These are phyloP conservation scores for Neurospora hispaniola DNA, from an alignment of 495 filamentous ascomycete genomes.

Conservation along the genomic window DNA sequence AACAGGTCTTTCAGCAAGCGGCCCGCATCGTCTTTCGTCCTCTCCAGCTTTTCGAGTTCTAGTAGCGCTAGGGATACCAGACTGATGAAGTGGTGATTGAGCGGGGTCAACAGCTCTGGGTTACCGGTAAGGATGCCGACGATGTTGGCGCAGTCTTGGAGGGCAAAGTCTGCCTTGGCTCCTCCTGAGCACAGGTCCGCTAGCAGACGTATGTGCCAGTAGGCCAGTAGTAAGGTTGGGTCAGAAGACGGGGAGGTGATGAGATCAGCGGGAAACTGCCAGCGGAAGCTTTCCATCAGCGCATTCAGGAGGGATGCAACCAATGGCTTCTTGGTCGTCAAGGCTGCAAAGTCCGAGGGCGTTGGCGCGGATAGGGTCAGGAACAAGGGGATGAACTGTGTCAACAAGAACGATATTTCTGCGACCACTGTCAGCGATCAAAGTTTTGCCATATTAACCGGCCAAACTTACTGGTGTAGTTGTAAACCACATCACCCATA, in stretches of 20 bases:
- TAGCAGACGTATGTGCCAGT: constrained; percentile 64
- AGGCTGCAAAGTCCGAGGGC: constrained; percentile 6
- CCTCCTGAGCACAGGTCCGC: constrained; percentile 44
- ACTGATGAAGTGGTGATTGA: constrained; percentile 64
- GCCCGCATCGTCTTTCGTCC: constrained; percentile 24
- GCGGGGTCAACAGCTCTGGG: constrained; percentile 46
- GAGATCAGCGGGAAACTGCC: constrained; percentile 28
- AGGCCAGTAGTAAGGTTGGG: constrained; percentile 53
- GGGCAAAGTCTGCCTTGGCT: constrained; percentile 32
- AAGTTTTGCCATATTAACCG: not conserved
- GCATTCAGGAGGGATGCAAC: constrained; percentile 17
- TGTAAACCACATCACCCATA: constrained; percentile 52
- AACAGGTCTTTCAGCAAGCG: constrained; percentile 24
- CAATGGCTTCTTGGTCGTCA: constrained; percentile 6
- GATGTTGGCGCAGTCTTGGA: constrained; percentile 51
- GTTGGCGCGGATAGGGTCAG: constrained; percentile 5
- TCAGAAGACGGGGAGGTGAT: constrained; percentile 23
- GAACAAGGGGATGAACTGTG: constrained; percentile 19
- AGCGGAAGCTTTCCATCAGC: constrained; percentile 35
- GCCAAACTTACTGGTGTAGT: constrained; percentile 56
- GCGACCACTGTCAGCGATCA: constrained; percentile 12
- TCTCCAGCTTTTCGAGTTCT: constrained; percentile 41
- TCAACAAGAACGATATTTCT: constrained; percentile 30
- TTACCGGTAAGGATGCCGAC: constrained; percentile 44
- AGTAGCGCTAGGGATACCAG: constrained; percentile 58